phyloP scores from a whole-genome alignment of 78 protist genomes.

The Dictyostelium capitatum region DNA sequence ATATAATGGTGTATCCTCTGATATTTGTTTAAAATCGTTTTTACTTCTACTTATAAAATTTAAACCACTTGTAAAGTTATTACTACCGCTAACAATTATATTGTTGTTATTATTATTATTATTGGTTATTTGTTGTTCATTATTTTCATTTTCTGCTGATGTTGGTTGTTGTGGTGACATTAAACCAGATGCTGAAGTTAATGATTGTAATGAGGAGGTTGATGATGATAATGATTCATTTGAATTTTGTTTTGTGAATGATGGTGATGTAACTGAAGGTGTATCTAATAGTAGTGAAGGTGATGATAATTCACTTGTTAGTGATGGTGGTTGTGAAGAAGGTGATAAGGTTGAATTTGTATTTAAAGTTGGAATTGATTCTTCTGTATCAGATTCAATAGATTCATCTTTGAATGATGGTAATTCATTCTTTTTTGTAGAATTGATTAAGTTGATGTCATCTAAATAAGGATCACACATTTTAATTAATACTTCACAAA shows the following conservation, averaged over 20 bases:
- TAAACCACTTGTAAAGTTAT: neutral
- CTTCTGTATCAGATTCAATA: conserved; percentile 50
- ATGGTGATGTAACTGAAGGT: neutral
- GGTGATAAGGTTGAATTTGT: neutral
- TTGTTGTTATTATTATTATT: neutral
- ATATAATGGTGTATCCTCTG: conserved; percentile 69
- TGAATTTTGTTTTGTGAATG: neutral
- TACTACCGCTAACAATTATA: too few species aligned
- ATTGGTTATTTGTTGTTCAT: neutral
- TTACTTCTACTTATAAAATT: neutral
- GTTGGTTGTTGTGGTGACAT: neutral
- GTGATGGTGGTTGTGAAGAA: neutral
- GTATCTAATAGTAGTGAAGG: neutral
- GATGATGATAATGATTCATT: neutral
- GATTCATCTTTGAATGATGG: conserved; percentile 65
- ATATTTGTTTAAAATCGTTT: conserved; percentile 12
- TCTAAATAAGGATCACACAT: conserved; percentile 72
- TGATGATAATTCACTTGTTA: neutral
- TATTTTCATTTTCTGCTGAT: neutral
- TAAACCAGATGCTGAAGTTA: conserved; percentile 1
- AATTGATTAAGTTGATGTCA: conserved; percentile 17
- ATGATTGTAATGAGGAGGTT: conserved; percentile 13
- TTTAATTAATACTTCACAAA: conserved; percentile 43
- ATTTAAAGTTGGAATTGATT: neutral
- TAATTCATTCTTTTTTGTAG: neutral